Evolutionary conservation across 371 early-diverging fungal genomes (phyloP).

Genomic region (Rhizopus sp.): DNA sequence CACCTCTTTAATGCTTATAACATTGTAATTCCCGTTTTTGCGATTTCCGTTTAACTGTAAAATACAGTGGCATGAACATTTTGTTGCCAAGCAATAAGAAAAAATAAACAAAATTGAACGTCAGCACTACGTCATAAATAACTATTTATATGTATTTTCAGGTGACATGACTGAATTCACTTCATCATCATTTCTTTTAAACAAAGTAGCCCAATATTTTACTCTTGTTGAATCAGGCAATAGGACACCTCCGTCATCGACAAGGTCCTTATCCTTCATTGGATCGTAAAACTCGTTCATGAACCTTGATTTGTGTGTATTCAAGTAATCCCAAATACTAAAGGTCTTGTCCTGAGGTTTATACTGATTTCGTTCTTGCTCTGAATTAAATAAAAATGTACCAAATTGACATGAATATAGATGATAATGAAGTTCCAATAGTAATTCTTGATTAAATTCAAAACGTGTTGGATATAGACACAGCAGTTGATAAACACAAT

Average conservation of each 20-base stretch:
- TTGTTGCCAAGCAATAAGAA: too few species aligned
- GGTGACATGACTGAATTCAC: constrained; percentile 42
- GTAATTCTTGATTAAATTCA: constrained; percentile 86
- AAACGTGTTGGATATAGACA: constrained; percentile 87
- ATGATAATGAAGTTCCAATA: constrained; percentile 82
- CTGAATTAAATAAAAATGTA: constrained; percentile 89
- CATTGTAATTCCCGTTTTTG: too few species aligned
- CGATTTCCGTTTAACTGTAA: too few species aligned
- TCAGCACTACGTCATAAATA: not conserved
- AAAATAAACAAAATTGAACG: not conserved
- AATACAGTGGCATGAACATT: too few species aligned
- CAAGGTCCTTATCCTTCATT: constrained; percentile 48
- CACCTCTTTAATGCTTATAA: too few species aligned
- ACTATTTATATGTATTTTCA: constrained; percentile 1
- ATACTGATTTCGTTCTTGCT: constrained; percentile 64
- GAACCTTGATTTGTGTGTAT: constrained; percentile 54
- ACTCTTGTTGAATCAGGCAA: constrained; percentile 63
- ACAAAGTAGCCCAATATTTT: constrained; percentile 76
- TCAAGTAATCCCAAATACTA: constrained; percentile 85
- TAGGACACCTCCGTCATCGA: constrained; percentile 58
- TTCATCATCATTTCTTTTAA: constrained; percentile 56
- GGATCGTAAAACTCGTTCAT: constrained; percentile 57
- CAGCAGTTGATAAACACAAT: constrained; percentile 92
- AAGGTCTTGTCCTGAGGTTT: constrained; percentile 55
- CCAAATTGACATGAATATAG: constrained; percentile 92